Base-by-base conservation (phyloP, 2,329 filamentous ascomycete species). In the Penicillium brasilianum region DNA sequence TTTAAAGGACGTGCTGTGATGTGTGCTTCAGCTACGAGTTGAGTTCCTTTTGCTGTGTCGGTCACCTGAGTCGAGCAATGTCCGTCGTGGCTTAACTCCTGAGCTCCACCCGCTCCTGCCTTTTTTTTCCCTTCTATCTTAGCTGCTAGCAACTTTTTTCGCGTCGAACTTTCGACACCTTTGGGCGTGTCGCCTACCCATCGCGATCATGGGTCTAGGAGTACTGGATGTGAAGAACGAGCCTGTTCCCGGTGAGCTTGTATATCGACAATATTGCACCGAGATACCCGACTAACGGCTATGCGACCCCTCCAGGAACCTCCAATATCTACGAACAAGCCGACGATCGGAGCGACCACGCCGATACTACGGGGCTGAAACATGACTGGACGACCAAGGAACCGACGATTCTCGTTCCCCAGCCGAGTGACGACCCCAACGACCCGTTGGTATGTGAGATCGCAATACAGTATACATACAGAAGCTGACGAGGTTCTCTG, bases 391-490 rank as follows among this genome's bases (percentile, higher is more conserved):
- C 83, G 64, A 89, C 90, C 36, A 81, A 83, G 18, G 77, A 84
- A 18, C 87, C 88, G 54, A 90, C 94, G 69, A 90, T 97, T 68
- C 86, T 97, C 34, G 90, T 96, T 5, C 94, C 94, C 5, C 94
- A 97, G 72, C 94, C 94, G 2, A 93, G 89, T 64, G 90, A 96
- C 76, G 92, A 96, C 74, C 92, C 91, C 4, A 94, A 96, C 74
- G 93, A 97, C 77, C 93, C 92, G 32, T 82, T 97, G 67, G 86
- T 88, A 83, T 57, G 72, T 41, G 7, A 78, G 69, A 44, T 65
- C 84, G 83, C 74, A 64, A 32, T 39, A 3, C 16, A 20, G 7
- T 11, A 7, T 32, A 43, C 43, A 36, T 6, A 4, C 34, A n/a
- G 16, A 36, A 46, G 36, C 57, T 63, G 46, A 59, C 41, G 11